Conservation (phyloP, 495 filamentous ascomycete genomes). For the Bathelium albidoporum region DNA sequence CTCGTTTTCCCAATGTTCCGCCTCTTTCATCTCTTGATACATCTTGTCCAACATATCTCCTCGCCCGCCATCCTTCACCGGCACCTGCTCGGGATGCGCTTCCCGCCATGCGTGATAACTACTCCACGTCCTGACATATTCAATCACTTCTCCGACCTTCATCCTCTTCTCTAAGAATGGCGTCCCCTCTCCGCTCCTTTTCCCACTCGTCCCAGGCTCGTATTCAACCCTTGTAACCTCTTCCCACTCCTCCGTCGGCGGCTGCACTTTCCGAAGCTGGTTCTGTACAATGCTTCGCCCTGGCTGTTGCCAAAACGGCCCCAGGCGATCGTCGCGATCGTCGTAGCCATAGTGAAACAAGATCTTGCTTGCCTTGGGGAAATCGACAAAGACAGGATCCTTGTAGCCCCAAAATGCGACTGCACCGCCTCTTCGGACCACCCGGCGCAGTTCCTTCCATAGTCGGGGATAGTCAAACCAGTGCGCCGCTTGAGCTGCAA, state of each 20-base stretch:
- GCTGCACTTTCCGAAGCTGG: constrained; percentile 38
- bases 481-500: constrained; percentile 53
- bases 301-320: constrained; percentile 49
- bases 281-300: constrained; percentile 44
- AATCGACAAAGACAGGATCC: constrained; percentile 45
- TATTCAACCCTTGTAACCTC: constrained; percentile 44
- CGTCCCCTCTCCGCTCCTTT: constrained; percentile 34
- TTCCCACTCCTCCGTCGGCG: constrained; percentile 40
- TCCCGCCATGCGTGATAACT: constrained; percentile 45
- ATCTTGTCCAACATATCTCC: constrained; percentile 45
- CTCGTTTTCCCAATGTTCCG: constrained; percentile 39
- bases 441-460: constrained; percentile 45
- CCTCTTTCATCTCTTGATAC: constrained; percentile 42
- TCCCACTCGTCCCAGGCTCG: constrained; percentile 37
- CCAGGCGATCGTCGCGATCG: constrained; percentile 30
- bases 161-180: constrained; percentile 43
- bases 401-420: constrained; percentile 56
- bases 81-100: constrained; percentile 35
- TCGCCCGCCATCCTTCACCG: constrained; percentile 37
- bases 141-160: constrained; percentile 44
- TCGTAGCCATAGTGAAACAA: constrained; percentile 18
- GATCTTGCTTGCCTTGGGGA: constrained; percentile 36
- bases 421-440: constrained; percentile 44
- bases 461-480: constrained; percentile 49
- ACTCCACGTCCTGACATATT: constrained; percentile 48